Percentiles rank a stretch among this genome's conserved stretches.
Conservation (phyloP, 129 eudicot genomes). For the Flaveria sonorensis region DNA sequence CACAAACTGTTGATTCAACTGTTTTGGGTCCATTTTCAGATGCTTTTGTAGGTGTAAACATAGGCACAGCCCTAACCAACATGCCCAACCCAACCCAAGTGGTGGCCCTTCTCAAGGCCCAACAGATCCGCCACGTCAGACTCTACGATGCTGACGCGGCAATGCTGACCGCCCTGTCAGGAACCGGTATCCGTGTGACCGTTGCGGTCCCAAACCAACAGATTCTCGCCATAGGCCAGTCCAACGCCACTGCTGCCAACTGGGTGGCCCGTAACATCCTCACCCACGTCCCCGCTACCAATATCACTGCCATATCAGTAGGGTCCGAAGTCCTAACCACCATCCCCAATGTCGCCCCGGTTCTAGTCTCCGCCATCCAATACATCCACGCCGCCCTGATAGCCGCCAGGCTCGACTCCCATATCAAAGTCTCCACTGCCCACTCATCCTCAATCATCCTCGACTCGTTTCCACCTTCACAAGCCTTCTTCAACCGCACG, state of each 20-base stretch:
- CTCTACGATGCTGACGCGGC: constrained; percentile 75
- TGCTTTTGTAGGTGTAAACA: constrained; percentile 77
- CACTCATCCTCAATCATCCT: constrained; percentile 74
- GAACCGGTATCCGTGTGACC: constrained; percentile 70
- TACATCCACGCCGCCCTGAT: constrained; percentile 78
- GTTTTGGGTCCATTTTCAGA: constrained; percentile 39
- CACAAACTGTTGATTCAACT: too few relatives aligned
- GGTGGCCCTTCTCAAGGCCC: constrained; percentile 71
- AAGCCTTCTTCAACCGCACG: constrained; percentile 81
- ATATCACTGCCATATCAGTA: constrained; percentile 77
- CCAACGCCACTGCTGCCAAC: constrained; percentile 77
- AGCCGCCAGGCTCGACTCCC: constrained; percentile 67
- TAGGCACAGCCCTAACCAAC: constrained; percentile 74
- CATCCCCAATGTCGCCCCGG: constrained; percentile 67
- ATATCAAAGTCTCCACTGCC: constrained; percentile 74
- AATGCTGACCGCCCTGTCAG: constrained; percentile 74
- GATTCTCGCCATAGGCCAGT: constrained; percentile 76
- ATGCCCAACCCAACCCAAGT: constrained; percentile 86
- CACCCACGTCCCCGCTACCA: constrained; percentile 74
- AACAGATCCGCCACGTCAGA: constrained; percentile 70
- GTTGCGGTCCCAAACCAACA: constrained; percentile 74
- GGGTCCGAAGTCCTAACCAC: constrained; percentile 73
- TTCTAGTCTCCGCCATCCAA: constrained; percentile 62
- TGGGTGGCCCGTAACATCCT: constrained; percentile 77
- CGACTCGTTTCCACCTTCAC: constrained; percentile 87